Evolutionary conservation across 116 monocot species (phyloP).

Genomic region (Cymodocea nodosa): DNA sequence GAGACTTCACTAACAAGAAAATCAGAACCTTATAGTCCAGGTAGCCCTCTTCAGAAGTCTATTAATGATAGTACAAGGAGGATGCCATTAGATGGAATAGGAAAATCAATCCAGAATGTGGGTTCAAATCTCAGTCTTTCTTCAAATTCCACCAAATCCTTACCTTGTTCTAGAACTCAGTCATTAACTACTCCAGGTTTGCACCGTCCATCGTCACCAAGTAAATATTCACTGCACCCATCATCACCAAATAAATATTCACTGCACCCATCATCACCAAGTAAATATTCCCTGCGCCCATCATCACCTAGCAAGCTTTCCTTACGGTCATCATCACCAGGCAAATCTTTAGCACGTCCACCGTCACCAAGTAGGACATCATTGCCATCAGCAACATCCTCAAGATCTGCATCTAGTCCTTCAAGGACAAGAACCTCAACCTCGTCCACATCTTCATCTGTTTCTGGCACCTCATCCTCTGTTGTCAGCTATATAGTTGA

Average conservation of each 20-base stretch:
- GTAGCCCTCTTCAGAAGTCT: constrained; percentile 20
- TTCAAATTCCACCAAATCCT: constrained; percentile 14
- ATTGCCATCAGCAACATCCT: constrained; percentile 7
- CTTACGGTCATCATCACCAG: constrained; percentile 32
- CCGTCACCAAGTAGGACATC: constrained; percentile 26
- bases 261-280: constrained; percentile 32
- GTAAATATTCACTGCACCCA: constrained; percentile 12
- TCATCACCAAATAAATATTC: constrained; percentile 29
- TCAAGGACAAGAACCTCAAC: constrained; percentile 14
- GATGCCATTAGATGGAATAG: constrained; percentile 21
- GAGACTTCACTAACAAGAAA: constrained; percentile 33
- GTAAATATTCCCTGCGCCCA: constrained; percentile 12
- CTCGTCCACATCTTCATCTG: constrained; percentile 10
- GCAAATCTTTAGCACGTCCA: constrained; percentile 11
- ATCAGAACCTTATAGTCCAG: constrained; percentile 4
- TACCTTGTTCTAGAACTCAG: constrained; percentile 18
- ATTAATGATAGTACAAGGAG: constrained; percentile 15
- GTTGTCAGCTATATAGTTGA: constrained; percentile 31
- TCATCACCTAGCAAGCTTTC: constrained; percentile 23
- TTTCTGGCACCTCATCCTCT: constrained; percentile 14
- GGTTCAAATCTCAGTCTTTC: constrained; percentile 2
- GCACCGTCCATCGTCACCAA: constrained; percentile 29
- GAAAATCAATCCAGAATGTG: not conserved
- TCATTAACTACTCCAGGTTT: constrained; percentile 19
- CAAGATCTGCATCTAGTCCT: constrained; percentile 23